Evolutionary conservation across 2,329 filamentous ascomycete species (phyloP).

Genomic region (Epichloe gansuensis): DNA sequence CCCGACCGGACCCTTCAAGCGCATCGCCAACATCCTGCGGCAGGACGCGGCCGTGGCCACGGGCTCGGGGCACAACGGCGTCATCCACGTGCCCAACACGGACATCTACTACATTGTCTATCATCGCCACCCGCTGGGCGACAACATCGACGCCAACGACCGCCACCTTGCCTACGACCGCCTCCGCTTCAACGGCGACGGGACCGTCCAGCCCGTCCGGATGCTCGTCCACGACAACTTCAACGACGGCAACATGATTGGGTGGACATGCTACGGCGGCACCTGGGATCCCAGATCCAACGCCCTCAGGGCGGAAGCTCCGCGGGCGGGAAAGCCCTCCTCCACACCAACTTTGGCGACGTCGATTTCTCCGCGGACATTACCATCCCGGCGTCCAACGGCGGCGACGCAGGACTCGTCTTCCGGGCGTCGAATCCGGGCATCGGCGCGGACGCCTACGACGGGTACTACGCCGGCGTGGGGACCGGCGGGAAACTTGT

Average conservation of each 20-base stretch:
- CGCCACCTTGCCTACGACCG: constrained; percentile 35
- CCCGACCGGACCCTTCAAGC: constrained; percentile 29
- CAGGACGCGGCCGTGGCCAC: constrained; percentile 29
- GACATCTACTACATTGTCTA: constrained; percentile 37
- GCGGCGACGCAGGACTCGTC: constrained; percentile 21
- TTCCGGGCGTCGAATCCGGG: constrained; percentile 20
- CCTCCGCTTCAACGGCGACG: constrained; percentile 32
- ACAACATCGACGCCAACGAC: constrained; percentile 31
- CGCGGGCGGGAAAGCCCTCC: constrained; percentile 15
- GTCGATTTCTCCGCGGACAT: constrained; percentile 20
- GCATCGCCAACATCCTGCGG: constrained; percentile 27
- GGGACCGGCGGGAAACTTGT: constrained; percentile 15
- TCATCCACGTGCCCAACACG: constrained; percentile 31
- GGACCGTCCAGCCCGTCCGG: constrained; percentile 28
- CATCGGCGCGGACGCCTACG: constrained; percentile 5
- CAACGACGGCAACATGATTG: constrained; percentile 25
- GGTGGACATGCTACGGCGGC: constrained; percentile 20
- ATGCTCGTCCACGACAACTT: constrained; percentile 35
- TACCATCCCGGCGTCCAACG: constrained; percentile 3
- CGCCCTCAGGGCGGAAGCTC: constrained; percentile 12
- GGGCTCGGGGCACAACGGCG: constrained; percentile 31
- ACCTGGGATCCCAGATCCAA: constrained; percentile 8
- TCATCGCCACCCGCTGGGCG: constrained; percentile 31
- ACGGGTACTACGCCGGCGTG: constrained; percentile 20
- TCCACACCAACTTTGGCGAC: constrained; percentile 26